These are phyloP conservation scores for Lunularia cruciata DNA, from an alignment of 225 moss, liverwort and hornwort species.

Conservation along the genomic window DNA sequence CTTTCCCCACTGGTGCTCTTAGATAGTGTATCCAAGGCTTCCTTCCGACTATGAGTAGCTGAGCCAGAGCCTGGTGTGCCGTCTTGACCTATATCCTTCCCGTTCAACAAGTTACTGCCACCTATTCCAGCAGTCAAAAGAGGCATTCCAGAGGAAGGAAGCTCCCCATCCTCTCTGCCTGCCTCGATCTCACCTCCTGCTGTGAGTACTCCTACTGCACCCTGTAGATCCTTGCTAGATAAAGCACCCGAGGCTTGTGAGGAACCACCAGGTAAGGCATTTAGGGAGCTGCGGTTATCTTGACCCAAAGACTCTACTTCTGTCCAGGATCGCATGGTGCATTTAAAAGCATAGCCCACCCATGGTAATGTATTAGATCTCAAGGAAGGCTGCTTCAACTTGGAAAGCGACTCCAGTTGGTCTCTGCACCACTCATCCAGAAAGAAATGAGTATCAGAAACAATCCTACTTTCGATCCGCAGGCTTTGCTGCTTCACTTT, in stretches of 20 bases:
- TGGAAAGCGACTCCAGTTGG: constrained; percentile 79
- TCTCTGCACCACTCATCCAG: constrained; percentile 61
- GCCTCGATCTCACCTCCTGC: constrained; percentile 62
- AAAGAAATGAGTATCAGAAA: constrained; percentile 12
- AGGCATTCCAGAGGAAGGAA: constrained; percentile 52
- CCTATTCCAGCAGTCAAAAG: constrained; percentile 19
- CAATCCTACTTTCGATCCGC: constrained; percentile 4
- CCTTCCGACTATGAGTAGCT: constrained; percentile 37
- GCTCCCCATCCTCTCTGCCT: constrained; percentile 96
- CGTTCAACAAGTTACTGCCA: constrained; percentile 34
- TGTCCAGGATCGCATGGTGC: constrained; percentile 70
- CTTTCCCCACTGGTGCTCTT: constrained; percentile 48
- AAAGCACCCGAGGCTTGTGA: constrained; percentile 31
- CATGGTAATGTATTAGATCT: constrained; percentile 62
- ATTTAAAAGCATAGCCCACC: constrained; percentile 58
- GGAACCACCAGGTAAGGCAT: constrained; percentile 40
- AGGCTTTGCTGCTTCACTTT: not conserved
- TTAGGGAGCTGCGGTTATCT: constrained; percentile 47
- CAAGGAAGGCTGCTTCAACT: constrained; percentile 67
- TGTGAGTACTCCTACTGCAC: constrained; percentile 17
- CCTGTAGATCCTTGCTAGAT: constrained; percentile 21
- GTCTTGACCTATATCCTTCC: constrained; percentile 34
- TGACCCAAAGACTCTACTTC: constrained; percentile 57
- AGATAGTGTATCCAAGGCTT: constrained; percentile 44
- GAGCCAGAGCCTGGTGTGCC: constrained; percentile 22